Percentiles rank a stretch among this genome's conserved stretches.
Evolutionary conservation across 805 yeast species (phyloP).

Genomic region (Candida schatavii): DNA sequence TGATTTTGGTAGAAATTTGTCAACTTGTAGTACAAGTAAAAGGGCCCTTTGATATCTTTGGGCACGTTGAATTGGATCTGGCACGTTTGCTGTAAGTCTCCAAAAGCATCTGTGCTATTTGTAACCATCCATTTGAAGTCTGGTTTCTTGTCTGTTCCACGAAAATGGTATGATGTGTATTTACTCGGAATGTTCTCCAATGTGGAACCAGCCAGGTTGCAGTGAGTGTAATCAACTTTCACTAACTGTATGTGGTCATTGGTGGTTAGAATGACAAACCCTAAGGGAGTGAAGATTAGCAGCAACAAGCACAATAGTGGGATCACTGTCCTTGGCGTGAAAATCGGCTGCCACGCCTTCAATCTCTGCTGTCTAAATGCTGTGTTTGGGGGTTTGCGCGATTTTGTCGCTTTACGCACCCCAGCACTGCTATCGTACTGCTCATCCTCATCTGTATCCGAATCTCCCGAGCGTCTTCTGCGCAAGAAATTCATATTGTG

Average conservation of each 20-base stretch:
- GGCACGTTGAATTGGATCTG: slow-evolving; percentile 71
- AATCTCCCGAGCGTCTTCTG: slow-evolving; percentile 20
- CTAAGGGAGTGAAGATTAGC: slow-evolving; percentile 83
- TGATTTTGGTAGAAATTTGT: slow-evolving; percentile 95
- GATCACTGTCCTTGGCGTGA: slow-evolving; percentile 87
- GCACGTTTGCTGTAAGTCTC: slow-evolving; percentile 45
- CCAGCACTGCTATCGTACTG: slow-evolving; percentile 14
- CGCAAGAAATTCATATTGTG: slow-evolving; percentile 37
- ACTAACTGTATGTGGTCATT: slow-evolving; percentile 76
- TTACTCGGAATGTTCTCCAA: slow-evolving; percentile 53
- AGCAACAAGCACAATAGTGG: slow-evolving; percentile 77
- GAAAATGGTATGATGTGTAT: slow-evolving; percentile 60
- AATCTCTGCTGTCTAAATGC: slow-evolving; percentile 76
- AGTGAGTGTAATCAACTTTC: slow-evolving; percentile 70
- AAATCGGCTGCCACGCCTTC: slow-evolving; percentile 80
- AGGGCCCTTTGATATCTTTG: slow-evolving; percentile 61
- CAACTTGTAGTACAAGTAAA: slow-evolving; percentile 77
- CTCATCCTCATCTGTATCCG: slow-evolving; percentile 17
- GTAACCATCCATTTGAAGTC: slow-evolving; percentile 64
- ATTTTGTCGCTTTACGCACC: slow-evolving; percentile 17
- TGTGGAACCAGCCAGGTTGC: slow-evolving; percentile 47
- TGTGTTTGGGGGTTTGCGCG: slow-evolving; percentile 53
- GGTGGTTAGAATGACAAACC: slow-evolving; percentile 79
- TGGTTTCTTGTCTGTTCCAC: slow-evolving; percentile 30
- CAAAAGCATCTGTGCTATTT: slow-evolving; percentile 2